Base-by-base conservation (phyloP, 2,329 filamentous ascomycete genomes). In the Beauveria brongniartii region DNA sequence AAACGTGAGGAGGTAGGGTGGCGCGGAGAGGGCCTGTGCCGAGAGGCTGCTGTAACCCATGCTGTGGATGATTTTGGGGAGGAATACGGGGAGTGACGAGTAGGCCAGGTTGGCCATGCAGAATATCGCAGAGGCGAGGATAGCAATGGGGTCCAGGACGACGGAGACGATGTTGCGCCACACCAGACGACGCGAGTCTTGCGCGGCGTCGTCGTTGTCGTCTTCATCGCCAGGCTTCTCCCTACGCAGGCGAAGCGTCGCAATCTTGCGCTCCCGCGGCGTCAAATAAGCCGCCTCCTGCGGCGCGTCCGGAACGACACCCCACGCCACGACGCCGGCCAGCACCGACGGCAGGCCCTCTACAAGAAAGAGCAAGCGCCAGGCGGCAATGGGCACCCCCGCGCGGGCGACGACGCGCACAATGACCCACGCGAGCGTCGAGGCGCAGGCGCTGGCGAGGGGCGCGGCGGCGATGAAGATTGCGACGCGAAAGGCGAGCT, bases 61-160 rank as follows among this genome's bases (percentile, higher is more conserved):
- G 69, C 87, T 83, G 63, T 80, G 78, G 52, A 95, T 81, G 64
- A 95, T 91, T 26, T 89, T 91, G 41, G 91, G 91, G 3, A 96
- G 81, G 71, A 96, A 96, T 54, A 94, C 90, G 3, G 92, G 92
- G 70, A 96, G 85, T 24, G 89, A 93, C 69, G 86, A 87, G 77
- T 96, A 96, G 14, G 91, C 89, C 71, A 95, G 88, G 73, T 96
- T 96, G 69, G 89, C 86, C 72, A 88, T 85, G 77, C 95, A 92
- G 78, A 95, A 90, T 83, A 96, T 95, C 67, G 84, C 74, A 1
- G 91, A 88, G 5, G 89, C 89, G 47, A 93, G 78, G 76, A 90
- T 93, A 40, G 83, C 83, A 65, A 86, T 86, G 0, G 88, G 87
- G 72, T 91, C 88, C 50, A 69, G 67, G 34, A 91, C 73, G 2